A percentile compares a stretch with the other conserved stretches of the same genome.
Evolutionary conservation across 805 yeast species (phyloP).

Genomic region (Ogataea nakhonphanomensis): DNA sequence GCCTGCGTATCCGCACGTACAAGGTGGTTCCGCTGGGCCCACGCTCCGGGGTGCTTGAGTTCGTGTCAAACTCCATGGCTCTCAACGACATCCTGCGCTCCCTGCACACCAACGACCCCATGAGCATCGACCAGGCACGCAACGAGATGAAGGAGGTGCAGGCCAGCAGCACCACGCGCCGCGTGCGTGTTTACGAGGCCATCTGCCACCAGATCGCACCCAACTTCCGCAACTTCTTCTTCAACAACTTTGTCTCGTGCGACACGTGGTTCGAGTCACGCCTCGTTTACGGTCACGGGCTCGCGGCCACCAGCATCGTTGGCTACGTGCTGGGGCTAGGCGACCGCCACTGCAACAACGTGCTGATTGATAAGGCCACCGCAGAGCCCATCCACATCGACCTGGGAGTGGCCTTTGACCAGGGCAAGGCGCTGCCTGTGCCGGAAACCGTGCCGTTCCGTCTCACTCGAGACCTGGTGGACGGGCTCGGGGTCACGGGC

Average conservation of each 20-base stretch:
- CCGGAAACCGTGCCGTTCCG: slow-evolving; percentile 96
- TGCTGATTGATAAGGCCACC: slow-evolving; percentile 69
- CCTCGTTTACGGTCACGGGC: slow-evolving; percentile 64
- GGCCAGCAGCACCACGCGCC: slow-evolving; percentile 37
- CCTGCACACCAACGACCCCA: slow-evolving; percentile 53
- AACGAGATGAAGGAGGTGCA: slow-evolving; percentile 59
- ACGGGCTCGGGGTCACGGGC: slow-evolving; percentile 91
- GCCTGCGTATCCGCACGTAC: slow-evolving; percentile 71
- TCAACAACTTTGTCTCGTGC: slow-evolving; percentile 60
- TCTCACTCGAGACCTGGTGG: slow-evolving; percentile 83
- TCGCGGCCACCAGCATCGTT: slow-evolving; percentile 81
- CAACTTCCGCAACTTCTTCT: slow-evolving; percentile 66
- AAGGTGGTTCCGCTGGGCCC: slow-evolving; percentile 90
- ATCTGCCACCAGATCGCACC: slow-evolving; percentile 59
- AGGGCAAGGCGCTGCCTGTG: slow-evolving; percentile 75
- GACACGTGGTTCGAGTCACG: slow-evolving; percentile 72
- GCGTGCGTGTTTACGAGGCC: slow-evolving; percentile 44
- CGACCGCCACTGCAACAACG: slow-evolving; percentile 91
- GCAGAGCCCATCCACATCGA: slow-evolving; percentile 97
- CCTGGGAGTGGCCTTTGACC: slow-evolving; percentile 94
- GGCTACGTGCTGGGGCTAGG: slow-evolving; percentile 91
- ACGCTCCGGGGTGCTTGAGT: slow-evolving; percentile 83
- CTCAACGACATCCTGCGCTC: slow-evolving; percentile 65
- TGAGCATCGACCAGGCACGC: slow-evolving; percentile 58
- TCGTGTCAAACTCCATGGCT: slow-evolving; percentile 74